Evolutionary conservation across 1,284 basidiomycete species (phyloP), one percentile per base, ranked within the genome.

Genomic region (Malassezia restricta): DNA sequence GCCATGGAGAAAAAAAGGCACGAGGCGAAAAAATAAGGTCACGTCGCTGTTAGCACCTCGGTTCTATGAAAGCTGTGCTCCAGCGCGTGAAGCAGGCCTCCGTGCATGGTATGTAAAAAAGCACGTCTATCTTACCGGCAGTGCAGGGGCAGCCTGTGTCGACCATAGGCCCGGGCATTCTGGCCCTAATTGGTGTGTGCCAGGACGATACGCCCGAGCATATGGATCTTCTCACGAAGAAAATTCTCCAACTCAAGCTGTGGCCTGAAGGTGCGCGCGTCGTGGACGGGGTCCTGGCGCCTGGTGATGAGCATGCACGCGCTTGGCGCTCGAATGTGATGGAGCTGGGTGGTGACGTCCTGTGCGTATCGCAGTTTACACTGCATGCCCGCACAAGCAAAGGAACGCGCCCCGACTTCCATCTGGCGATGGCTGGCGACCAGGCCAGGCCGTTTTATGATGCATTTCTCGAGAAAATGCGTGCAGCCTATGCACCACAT

Each of bases 361-460:
- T 71, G 5, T 71, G 68, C 40, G 66, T 71, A 7, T 70, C 67
- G 7, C 69, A 71, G 35, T 71, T 71, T 45, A 71, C 69, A 1
- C 51, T 71, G 27, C 62, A 66, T 32, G 69, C 69, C 8, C 54
- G 61, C 7, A 57, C 55, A 37, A 35, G 33, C 15, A 70, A 71
- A 51, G 69, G 69, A 0, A 68, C 68, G 17, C 68, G 68, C 35
- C 69, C 69, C 8, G 69, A 71, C 53, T 71, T 71, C 28, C 69
- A 71, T 46, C 42, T 56, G 4, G 63, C 65, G 6, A 70, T 68
- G 63, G 56, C 57, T 5, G 65, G 66, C 9, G 45, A 53, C 15
- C 17, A 38, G 14, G 66, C 67, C 8, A 47, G 53, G 20, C 50
- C 46, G 5, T 56, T 70, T 40, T 71, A 71, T 51, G 58, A 68